Evolutionary conservation across 257 asterid genomes (phyloP), one percentile per base, ranked within the genome.

Genomic region (Anisodus acutangulus): DNA sequence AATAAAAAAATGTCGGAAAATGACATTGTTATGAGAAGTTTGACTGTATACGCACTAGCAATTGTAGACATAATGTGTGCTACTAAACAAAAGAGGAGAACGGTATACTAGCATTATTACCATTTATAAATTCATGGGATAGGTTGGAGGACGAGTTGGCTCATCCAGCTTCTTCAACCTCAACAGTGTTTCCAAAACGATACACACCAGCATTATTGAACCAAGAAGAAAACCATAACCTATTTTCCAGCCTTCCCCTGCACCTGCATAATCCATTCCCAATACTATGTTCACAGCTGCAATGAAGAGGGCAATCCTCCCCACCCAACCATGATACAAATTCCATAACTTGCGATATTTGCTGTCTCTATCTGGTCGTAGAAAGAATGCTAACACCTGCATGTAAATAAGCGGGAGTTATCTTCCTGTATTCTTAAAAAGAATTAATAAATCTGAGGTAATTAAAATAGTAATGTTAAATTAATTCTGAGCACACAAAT

Each of bases 151-250:
- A 67, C 66, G 82, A 59, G 85, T 81, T 49, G 81, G 82, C 71
- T 89, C 92, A n/a, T 87, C 85, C 19, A 78, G 82, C 83, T 86
- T 89, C 85, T 89, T 91, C 57, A 92, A 89, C 81, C 94, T 86
- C 2, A 89, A 89, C 90, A 94, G 82, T 53, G 89, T 86, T 87
- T 96, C 99, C 4, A 93, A 86, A 85, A 93, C 87, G 37, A 94
- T 80, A 54, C 91, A 92, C 26, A 84, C 84, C 43, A 90, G 51
- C 90, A 96, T 80, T 7, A 81, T 70, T 0, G 86, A 71, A 37
- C 94, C 94, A 13, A 96, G 88, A 43, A 94, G 87, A 82, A 96
- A 87, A 39, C 98, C 99, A 26, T 90, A 94, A 13, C 95, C 94
- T 13, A 91, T 90, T 82, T 88, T 91, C 98, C 99, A 96, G 8